These are phyloP conservation scores for Diophrys appendiculata DNA, from an alignment of 73 alveolate species.

Conservation along the genomic window DNA sequence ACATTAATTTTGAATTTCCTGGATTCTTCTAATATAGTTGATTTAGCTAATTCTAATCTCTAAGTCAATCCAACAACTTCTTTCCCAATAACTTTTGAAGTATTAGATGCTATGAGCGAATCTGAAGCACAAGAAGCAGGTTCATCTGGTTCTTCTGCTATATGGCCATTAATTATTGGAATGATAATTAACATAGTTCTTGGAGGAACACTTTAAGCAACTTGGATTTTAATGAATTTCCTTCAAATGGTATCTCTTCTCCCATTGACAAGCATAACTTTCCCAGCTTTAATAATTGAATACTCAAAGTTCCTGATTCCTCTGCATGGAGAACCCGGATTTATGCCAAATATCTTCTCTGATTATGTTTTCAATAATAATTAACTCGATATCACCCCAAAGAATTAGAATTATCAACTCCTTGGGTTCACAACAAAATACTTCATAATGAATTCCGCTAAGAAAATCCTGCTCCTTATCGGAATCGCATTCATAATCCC, in stretches of 20 bases:
- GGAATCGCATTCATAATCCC: neutral
- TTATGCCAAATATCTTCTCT: conserved; percentile 10
- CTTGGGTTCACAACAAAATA: conserved; percentile 2
- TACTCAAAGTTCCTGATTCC: conserved; percentile 1
- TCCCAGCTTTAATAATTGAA: conserved; percentile 15
- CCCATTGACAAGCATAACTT: conserved; percentile 8
- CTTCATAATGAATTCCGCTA: conserved; percentile 9
- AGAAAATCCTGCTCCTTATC: conserved; percentile 4
- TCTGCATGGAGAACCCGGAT: conserved; percentile 26
- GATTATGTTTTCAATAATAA: neutral
- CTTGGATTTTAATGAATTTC: conserved; percentile 12
- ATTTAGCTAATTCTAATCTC: too few relatives aligned
- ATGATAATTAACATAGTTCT: neutral
- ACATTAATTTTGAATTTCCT: too few relatives aligned
- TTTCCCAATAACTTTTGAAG: too few relatives aligned
- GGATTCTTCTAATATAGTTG: too few relatives aligned
- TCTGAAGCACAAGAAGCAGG: too few relatives aligned
- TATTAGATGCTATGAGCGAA: too few relatives aligned
- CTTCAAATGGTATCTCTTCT: conserved; percentile 15
- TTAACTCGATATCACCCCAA: conserved; percentile 6
- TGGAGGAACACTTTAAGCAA: conserved; percentile 27
- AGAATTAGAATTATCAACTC: conserved; percentile 1
- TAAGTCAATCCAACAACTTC: too few relatives aligned
- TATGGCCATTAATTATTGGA: too few relatives aligned
- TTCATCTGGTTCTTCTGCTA: too few relatives aligned